Conservation (phyloP, 768 basidiomycete species). For the Macrolepiota albuminosa region DNA sequence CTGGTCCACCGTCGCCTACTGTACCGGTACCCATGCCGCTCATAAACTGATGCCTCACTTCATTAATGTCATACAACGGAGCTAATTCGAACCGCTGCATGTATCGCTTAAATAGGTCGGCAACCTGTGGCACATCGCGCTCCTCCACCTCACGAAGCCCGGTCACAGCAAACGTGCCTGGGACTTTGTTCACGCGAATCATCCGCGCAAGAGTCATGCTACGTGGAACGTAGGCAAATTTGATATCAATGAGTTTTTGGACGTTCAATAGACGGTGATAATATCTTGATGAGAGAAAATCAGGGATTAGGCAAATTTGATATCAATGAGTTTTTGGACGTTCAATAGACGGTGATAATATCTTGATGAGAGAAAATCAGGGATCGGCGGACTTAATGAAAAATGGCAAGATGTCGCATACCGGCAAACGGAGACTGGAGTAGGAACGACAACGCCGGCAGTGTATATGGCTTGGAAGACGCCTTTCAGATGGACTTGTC, state of each 20-base stretch:
- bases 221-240: constrained; percentile 84
- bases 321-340: constrained; percentile 86
- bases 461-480: constrained; percentile 98
- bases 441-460: constrained; percentile 88
- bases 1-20: constrained; percentile 40
- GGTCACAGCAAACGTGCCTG: constrained; percentile 41
- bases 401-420: constrained; percentile 26
- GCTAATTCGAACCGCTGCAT: constrained; percentile 84
- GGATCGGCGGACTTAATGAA: not conserved
- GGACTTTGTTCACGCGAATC: constrained; percentile 70
- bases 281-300: constrained; percentile 48
- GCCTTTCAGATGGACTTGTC: constrained; percentile 83
- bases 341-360: constrained; percentile 93
- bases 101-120: constrained; percentile 67
- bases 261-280: constrained; percentile 91
- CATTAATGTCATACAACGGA: constrained; percentile 69
- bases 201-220: constrained; percentile 90
- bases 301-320: constrained; percentile 68
- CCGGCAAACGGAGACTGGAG: constrained; percentile 85
- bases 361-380: constrained; percentile 31
- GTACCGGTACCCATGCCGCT: constrained; percentile 72
- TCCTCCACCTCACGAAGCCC: constrained; percentile 90
- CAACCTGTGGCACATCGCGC: constrained; percentile 66
- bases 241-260: constrained; percentile 85
- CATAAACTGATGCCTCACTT: constrained; percentile 82